Percentiles rank a stretch among this genome's conserved stretches.
These are phyloP conservation scores for Venturia nashicola DNA, from an alignment of 2,329 filamentous ascomycete species.

Conservation along the genomic window DNA sequence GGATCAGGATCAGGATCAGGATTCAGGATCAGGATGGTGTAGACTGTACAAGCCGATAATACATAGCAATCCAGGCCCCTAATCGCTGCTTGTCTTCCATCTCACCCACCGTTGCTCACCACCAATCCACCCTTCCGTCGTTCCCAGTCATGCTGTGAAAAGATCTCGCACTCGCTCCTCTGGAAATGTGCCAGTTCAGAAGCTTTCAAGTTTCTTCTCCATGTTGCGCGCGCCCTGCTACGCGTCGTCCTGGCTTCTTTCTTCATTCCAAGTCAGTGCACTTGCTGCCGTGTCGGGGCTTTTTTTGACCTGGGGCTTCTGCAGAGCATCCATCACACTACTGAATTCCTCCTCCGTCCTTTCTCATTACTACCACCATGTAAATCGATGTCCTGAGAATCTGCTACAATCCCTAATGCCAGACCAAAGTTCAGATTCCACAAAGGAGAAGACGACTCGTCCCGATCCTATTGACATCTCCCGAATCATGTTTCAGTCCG, in stretches of 20 bases:
- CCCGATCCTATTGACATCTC: neutral
- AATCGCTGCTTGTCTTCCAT: neutral
- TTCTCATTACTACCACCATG: neutral
- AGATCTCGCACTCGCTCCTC: neutral
- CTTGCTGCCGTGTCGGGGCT: neutral
- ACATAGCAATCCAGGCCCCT: neutral
- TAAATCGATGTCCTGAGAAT: neutral
- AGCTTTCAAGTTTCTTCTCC: neutral
- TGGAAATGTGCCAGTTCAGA: neutral
- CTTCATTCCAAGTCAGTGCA: neutral
- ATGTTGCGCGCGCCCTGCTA: neutral
- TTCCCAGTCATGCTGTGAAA: neutral
- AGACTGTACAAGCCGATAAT: neutral
- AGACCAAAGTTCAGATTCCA: neutral
- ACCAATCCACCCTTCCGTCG: neutral
- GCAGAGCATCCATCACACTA: neutral
- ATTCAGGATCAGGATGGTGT: neutral
- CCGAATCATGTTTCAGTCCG: constrained; percentile 1
- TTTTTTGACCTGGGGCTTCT: neutral
- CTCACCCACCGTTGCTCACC: neutral
- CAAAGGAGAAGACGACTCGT: neutral
- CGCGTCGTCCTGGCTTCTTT: neutral
- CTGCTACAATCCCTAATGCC: neutral
- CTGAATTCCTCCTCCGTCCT: neutral
- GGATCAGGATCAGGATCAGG: neutral